Conservation (phyloP, 148 eudicot genomes). For the Suaeda aralocaspica region DNA sequence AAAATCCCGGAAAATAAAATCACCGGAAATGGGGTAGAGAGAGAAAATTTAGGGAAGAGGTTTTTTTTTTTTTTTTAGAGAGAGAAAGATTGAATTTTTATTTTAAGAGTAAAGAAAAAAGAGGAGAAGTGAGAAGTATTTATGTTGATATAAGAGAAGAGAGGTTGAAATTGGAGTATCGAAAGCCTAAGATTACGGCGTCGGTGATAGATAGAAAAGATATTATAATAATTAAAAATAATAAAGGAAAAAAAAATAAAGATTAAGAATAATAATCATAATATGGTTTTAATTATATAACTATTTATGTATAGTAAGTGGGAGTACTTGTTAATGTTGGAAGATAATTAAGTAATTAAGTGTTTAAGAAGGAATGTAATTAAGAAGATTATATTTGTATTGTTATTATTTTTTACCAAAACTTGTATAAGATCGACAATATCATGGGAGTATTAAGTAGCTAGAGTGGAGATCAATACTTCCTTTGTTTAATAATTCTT, state of each 20-base stretch:
- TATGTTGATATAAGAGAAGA: slow-evolving; percentile 7
- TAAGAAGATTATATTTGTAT: too few relatives aligned
- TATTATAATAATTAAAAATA: background rate
- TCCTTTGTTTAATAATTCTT: too few relatives aligned
- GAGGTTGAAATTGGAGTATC: background rate
- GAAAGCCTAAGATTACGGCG: slow-evolving; percentile 30
- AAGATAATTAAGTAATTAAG: background rate
- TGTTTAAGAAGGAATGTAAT: background rate
- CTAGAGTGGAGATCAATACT: too few relatives aligned
- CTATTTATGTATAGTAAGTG: too few relatives aligned
- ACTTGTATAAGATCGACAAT: too few relatives aligned
- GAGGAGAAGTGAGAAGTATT: slow-evolving; percentile 2
- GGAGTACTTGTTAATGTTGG: background rate
- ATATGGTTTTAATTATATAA: background rate
- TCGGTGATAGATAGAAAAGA: slow-evolving; percentile 26
- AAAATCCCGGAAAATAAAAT: slow-evolving; percentile 25
- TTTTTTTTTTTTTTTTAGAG: background rate
- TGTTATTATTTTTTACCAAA: too few relatives aligned
- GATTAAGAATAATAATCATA: background rate
- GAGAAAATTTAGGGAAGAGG: background rate
- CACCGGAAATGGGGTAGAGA: slow-evolving; percentile 26
- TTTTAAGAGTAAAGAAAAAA: background rate
- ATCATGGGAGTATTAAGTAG: too few relatives aligned
- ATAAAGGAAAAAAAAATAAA: too few relatives aligned
- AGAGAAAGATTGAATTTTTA: background rate